Evolutionary conservation across 2,329 filamentous ascomycete genomes (phyloP).

Genomic region (Epichloe baconii): DNA sequence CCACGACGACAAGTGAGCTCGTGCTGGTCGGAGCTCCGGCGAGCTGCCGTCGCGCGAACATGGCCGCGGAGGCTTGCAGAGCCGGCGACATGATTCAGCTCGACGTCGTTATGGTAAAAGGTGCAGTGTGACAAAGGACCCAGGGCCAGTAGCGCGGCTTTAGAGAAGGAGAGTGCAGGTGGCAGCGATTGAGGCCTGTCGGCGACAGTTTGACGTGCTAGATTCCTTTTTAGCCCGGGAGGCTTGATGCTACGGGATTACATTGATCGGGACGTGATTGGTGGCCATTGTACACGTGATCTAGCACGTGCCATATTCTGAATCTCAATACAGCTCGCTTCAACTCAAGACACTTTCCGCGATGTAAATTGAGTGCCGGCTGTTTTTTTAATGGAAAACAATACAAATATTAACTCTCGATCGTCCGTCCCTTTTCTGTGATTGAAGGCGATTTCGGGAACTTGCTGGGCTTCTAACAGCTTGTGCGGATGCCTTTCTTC

Average conservation of each 20-base stretch:
- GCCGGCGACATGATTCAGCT: constrained; percentile 19
- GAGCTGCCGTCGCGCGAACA: constrained; percentile 25
- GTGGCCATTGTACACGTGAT: constrained; percentile 3
- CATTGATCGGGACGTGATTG: constrained; percentile 26
- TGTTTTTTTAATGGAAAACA: no score
- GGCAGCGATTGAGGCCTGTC: constrained; percentile 13
- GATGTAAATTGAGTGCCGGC: no score
- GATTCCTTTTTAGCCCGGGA: constrained; percentile 1
- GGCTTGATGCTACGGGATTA: constrained; percentile 24
- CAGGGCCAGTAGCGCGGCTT: not conserved
- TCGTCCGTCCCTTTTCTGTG: no score
- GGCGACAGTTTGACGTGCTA: constrained; percentile 4
- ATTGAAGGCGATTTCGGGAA: no score
- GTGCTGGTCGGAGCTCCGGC: constrained; percentile 12
- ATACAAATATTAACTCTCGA: no score
- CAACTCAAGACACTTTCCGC: no score
- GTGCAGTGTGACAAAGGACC: not conserved
- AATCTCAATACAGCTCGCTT: no score
- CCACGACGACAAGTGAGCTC: constrained; percentile 11
- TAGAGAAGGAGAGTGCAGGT: constrained; percentile 7
- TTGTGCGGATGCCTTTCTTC: not conserved
- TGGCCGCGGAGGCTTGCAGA: constrained; percentile 18
- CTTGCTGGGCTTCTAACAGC: not conserved
- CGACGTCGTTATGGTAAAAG: not conserved
- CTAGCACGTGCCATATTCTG: not conserved